Evolutionary conservation across 345 rosid genomes (phyloP), one percentile per base, ranked within the genome.

Genomic region (Microcos paniculata): DNA sequence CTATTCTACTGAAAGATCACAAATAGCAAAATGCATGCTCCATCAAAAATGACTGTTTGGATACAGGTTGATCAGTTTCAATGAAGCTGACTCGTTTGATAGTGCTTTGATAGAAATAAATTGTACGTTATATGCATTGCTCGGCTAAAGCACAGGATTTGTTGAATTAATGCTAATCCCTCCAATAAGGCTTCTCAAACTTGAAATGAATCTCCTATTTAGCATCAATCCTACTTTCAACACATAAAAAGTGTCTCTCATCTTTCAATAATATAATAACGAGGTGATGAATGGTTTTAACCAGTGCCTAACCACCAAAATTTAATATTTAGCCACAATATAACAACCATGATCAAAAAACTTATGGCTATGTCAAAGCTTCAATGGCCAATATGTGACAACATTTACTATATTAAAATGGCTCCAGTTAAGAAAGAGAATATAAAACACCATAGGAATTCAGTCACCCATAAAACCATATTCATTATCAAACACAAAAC

Each of bases 381-480:
- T 48, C 42, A 30, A 16, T 10, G 57, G 24, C 21, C 40, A 67
- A 68, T 14, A 26, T 48, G 23, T 28, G 23, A 68, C 40, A 48
- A 68, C 42, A 68, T 18, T 28, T 69, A 49, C 46, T 28, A 56
- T 33, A 68, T 68, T 48, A 46, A 45, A 68, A 49, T n/a, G 18
- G 58, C 72, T 18, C 28, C 16, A 30, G 24, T 21, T 68, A 68
- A 68, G 23, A 4, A 11, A 28, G 40, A 46, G 30, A 46, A 48
- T 1, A 9, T 10, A 30, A 4, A 6, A 48, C 15, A 69, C 43
- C 23, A 58, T 13, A 69, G 51, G 8, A 38, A 12, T 40, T 40
- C 52, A 12, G 28, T 28, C 45, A 31, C 24, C 6, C 18, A 12
- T 13, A 2, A 6, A 26, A 49, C 45, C 30, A 70, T 51, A 31